Evolutionary conservation across 1,139 yeast species (phyloP).

Genomic region (Blastobotrys malaysiensis): DNA sequence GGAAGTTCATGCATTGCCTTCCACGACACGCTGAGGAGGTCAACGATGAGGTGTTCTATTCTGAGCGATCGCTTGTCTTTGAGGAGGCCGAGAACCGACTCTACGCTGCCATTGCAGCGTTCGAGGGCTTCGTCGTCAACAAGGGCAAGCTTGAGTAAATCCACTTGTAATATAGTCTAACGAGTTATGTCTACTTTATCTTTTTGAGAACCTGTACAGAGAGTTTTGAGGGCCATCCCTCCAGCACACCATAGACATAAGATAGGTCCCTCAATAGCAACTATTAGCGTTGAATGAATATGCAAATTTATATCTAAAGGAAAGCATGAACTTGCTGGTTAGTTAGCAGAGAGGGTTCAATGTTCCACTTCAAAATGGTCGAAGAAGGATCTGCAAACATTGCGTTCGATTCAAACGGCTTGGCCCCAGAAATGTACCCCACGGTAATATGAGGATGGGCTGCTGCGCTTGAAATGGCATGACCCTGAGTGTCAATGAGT

Average conservation of each 20-base stretch:
- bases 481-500: conserved; percentile 26
- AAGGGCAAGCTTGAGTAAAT: conserved; percentile 50
- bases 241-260: too few species aligned
- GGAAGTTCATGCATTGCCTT: conserved; percentile 95
- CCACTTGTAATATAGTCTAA: neutral
- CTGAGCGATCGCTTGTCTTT: conserved; percentile 79
- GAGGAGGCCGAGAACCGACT: conserved; percentile 94
- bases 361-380: conserved; percentile 17
- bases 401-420: conserved; percentile 48
- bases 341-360: conserved; percentile 18
- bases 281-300: too few species aligned
- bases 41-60: conserved; percentile 83
- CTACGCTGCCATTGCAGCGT: conserved; percentile 92
- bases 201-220: neutral
- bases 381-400: conserved; percentile 30
- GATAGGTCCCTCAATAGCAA: too few species aligned
- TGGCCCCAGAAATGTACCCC: conserved; percentile 50
- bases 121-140: conserved; percentile 83
- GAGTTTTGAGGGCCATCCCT: too few species aligned
- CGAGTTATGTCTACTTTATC: neutral
- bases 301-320: neutral
- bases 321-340: conserved; percentile 17
- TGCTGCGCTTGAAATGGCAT: conserved; percentile 36
- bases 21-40: conserved; percentile 96
- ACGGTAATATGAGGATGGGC: conserved; percentile 66